Conservation (phyloP, 1,284 basidiomycete species). For the Xanthoconium separans region DNA sequence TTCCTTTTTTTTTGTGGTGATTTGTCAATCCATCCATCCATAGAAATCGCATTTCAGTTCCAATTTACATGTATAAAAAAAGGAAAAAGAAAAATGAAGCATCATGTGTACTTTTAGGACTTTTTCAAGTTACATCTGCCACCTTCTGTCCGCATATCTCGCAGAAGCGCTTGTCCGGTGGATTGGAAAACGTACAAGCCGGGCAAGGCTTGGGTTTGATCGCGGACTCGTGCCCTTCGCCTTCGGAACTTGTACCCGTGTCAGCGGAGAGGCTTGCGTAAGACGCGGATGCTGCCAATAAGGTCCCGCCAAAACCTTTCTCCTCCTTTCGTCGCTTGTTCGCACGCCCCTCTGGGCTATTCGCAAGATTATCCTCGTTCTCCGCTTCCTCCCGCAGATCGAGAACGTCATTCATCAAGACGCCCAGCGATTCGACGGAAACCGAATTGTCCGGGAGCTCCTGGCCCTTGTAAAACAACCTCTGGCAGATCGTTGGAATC, state of each 20-base stretch:
- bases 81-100: constrained; percentile 25
- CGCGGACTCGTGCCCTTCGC: constrained; percentile 33
- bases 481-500: constrained; percentile 73
- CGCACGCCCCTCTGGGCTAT: constrained; percentile 48
- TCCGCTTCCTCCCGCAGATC: constrained; percentile 65
- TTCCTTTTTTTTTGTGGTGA: constrained; percentile 15
- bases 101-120: constrained; percentile 36
- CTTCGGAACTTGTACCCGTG: constrained; percentile 35
- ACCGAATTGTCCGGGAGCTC: constrained; percentile 66
- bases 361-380: constrained; percentile 51
- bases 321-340: constrained; percentile 55
- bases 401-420: constrained; percentile 63
- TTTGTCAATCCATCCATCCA: constrained; percentile 26
- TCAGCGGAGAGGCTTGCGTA: constrained; percentile 31
- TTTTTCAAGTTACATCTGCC: constrained; percentile 15
- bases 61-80: constrained; percentile 22
- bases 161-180: constrained; percentile 37
- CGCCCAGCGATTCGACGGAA: constrained; percentile 58
- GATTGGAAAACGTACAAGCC: constrained; percentile 45
- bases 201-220: constrained; percentile 38
- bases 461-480: constrained; percentile 57
- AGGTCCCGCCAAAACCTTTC: constrained; percentile 71
- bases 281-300: constrained; percentile 39
- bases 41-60: constrained; percentile 29
- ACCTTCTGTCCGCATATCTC: constrained; percentile 36